Base-by-base conservation (phyloP, 306 rosid genomes). In the Fragaria iinumae region DNA sequence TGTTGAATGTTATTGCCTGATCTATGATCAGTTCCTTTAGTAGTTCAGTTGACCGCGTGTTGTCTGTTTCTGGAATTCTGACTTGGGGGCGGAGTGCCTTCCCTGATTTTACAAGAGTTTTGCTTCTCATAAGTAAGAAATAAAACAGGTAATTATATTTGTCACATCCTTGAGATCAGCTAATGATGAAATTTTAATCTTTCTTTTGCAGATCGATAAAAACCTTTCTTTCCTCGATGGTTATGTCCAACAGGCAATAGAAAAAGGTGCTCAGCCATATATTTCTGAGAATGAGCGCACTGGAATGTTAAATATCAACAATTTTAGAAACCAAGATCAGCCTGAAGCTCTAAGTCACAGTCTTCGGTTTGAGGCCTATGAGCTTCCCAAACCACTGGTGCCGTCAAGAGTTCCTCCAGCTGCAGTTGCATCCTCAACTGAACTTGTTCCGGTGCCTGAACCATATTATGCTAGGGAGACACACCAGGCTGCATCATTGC, bases 291-390 rank as follows among this genome's bases (percentile, higher is more conserved):
- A 80, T 73, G 87, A 77, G 72, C 96, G 91, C 50, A 47, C 80
- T 76, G 91, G 88, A 18, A 71, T 73, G 80, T 85, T 59, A 74
- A 74, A 78, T 73, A 76, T 85, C 74, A 86, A 80, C 83, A 80
- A 69, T 79, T 79, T 89, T 49, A 77, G 92, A 77, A 83, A 72
- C 78, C 91, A 83, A 56, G 91, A 87, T 29, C 93, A 89, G 67
- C 91, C 69, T 76, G 97, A 89, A 89, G 72, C 80, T 50, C 71
- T 83, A 69, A 73, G 79, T 77, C 97, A 89, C 81, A 75, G 91
- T 62, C 96, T 93, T 56, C 83, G 86, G 82, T 93, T 93, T 73
- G 97, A 90, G 84, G 96, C 97, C 45, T 93, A 93, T 73, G 97
- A 93, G 80, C 88, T 83, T 82, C 84, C 97, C 52, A 89, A 86